Conservation (phyloP, 768 basidiomycete genomes). For the Russula sp. region DNA sequence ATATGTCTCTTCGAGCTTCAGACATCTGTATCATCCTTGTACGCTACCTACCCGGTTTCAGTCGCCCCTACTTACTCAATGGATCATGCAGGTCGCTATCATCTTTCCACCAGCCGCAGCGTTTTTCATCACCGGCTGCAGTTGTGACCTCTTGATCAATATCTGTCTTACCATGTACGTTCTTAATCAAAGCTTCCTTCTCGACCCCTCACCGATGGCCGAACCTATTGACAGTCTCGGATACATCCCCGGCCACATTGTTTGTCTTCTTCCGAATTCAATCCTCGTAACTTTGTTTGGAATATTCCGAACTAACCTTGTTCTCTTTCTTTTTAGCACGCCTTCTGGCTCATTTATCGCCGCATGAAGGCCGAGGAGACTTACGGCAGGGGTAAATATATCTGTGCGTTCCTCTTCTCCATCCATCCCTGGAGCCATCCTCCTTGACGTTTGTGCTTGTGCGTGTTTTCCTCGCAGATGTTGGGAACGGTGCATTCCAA, state of each 20-base stretch:
- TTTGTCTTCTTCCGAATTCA: constrained; percentile 27
- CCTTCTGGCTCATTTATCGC: constrained; percentile 88
- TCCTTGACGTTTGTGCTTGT: neutral
- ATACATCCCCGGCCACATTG: constrained; percentile 61
- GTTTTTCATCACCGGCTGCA: constrained; percentile 72
- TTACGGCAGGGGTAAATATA: constrained; percentile 71
- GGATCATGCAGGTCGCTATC: constrained; percentile 54
- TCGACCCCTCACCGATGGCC: constrained; percentile 7
- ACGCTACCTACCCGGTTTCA: constrained; percentile 23
- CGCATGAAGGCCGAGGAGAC: constrained; percentile 83
- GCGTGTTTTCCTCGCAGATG: constrained; percentile 23
- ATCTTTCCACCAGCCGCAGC: constrained; percentile 80
- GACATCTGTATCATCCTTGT: constrained; percentile 79
- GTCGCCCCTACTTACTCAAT: neutral
- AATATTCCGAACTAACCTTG: neutral
- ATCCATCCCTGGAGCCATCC: neutral
- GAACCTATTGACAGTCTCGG: constrained; percentile 47
- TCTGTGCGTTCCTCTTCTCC: constrained; percentile 47
- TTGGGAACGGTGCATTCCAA: constrained; percentile 29
- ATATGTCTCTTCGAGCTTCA: constrained; percentile 48
- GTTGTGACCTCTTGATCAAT: constrained; percentile 84
- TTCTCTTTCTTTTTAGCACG: constrained; percentile 42
- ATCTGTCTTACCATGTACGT: constrained; percentile 68
- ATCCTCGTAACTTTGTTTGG: neutral
- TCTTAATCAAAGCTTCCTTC: too few relatives aligned